Evolutionary conservation across 2,329 filamentous ascomycete species (phyloP).

Genomic region (Trichocomaceae sp.): DNA sequence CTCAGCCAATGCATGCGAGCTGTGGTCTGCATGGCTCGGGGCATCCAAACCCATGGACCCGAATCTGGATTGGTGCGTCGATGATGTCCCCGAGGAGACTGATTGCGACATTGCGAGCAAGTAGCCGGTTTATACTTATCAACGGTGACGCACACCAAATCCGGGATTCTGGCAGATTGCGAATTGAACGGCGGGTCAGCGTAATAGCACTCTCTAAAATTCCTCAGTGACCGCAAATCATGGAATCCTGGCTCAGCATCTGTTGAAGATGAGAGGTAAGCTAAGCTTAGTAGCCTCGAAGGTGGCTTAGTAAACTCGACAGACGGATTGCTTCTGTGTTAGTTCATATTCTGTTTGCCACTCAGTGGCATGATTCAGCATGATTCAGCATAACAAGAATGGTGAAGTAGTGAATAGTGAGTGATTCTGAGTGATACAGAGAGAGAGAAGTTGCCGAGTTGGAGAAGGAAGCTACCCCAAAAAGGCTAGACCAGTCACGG

Average conservation of each 20-base stretch:
- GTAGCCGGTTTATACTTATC: neutral
- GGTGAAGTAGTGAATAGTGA: no score
- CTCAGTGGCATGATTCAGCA: neutral
- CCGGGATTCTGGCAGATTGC: neutral
- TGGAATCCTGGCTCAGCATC: neutral
- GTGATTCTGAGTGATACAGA: no score
- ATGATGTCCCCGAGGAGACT: slow-evolving; percentile 1
- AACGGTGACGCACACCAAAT: neutral
- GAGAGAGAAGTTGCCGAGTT: no score
- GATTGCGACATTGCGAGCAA: slow-evolving; percentile 10
- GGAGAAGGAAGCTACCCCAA: neutral
- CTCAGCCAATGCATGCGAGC: slow-evolving; percentile 8
- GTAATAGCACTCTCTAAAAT: neutral
- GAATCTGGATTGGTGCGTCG: neutral
- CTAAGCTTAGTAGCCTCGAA: neutral
- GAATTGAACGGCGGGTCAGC: neutral
- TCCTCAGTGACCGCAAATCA: neutral
- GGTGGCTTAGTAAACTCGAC: neutral
- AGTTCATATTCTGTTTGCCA: slow-evolving; percentile 4
- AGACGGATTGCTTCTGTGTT: neutral
- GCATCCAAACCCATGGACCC: neutral
- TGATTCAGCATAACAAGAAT: no score
- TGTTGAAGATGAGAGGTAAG: slow-evolving; percentile 4
- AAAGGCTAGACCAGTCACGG: neutral
- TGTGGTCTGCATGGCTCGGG: neutral